Base-by-base conservation (phyloP, 2,329 filamentous ascomycete genomes). In the Didymella segeticola region DNA sequence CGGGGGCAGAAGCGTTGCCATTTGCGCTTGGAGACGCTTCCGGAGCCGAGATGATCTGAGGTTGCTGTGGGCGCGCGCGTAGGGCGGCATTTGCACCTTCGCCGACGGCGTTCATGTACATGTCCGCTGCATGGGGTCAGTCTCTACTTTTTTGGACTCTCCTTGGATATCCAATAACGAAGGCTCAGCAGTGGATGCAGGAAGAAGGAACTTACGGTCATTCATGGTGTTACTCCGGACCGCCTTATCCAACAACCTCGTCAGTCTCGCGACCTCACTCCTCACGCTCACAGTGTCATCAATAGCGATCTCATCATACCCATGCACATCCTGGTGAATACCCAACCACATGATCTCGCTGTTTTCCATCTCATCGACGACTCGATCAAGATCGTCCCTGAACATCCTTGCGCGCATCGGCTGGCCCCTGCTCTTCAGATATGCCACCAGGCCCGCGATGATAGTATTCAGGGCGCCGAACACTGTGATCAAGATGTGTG, bases 231-330 rank as follows among this genome's bases (percentile, higher is more conserved):
- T 62, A 15, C 56, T 64, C 41, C 55, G 53, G 2, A 64, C 58
- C 17, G 59, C 62, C 31, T 62, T 62, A 8, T 64, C 62, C 45
- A 62, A 50, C 31, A 64, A 25, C 25, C 62, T 53, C 25, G 60
- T 64, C 47, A 64, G 31, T 4, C 62, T 36, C 9, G 62, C 60
- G 10, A 64, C 62, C 38, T 64, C 62, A 43, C 60, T 62, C 20
- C 62, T 48, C 15, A 58, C 56, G n/a, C 74, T 79, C 26, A 79
- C 76, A 5, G 62, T 57, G 20, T 77, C 73, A 27, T 78, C 77
- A 2, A 74, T 77, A 45, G 78, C 76, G 34, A 80, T 77, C 31
- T 78, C 77, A 50, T 78, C 75, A 58, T 79, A 80, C 10, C 78
- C 78, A 48, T 80, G 76, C 10, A 75, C 67, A 2, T 68, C 68